phyloP scores from a whole-genome alignment of 331 rosid species.

The Acacia pycnantha region DNA sequence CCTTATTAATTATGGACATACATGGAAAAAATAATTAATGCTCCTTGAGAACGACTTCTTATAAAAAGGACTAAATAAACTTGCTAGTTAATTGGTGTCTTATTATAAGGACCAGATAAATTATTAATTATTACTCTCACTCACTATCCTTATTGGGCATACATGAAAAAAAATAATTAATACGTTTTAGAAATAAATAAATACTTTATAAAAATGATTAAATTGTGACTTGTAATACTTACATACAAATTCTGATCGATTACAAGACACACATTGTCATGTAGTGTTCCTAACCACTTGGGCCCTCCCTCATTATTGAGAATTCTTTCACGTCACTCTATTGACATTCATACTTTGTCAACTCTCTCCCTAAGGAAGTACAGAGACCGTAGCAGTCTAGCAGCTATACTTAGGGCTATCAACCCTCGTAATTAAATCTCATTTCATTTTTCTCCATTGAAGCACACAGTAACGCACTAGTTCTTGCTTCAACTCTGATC shows the following conservation, averaged over 20 bases:
- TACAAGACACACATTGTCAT: not conserved
- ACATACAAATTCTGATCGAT: not conserved
- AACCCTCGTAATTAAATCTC: not conserved
- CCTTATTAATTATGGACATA: no score
- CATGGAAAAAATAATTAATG: no score
- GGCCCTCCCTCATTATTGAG: conserved; percentile 34
- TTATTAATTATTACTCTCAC: no score
- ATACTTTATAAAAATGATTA: no score
- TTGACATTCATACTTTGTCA: conserved; percentile 18
- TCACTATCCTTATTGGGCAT: no score
- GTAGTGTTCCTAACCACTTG: conserved; percentile 31
- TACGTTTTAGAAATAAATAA: no score
- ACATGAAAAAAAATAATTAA: no score
- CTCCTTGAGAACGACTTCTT: no score
- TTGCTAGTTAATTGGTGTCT: no score
- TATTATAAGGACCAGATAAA: no score
- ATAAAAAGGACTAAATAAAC: no score
- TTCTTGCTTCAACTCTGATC: not conserved
- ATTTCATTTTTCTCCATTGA: not conserved
- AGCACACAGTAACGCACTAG: not conserved
- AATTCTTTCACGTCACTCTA: conserved; percentile 38
- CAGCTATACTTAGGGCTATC: not conserved
- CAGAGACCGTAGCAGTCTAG: not conserved
- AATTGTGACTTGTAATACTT: no score
- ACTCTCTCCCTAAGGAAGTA: not conserved